Conservation (phyloP, 495 filamentous ascomycete genomes). For the Platismatia glauca region DNA sequence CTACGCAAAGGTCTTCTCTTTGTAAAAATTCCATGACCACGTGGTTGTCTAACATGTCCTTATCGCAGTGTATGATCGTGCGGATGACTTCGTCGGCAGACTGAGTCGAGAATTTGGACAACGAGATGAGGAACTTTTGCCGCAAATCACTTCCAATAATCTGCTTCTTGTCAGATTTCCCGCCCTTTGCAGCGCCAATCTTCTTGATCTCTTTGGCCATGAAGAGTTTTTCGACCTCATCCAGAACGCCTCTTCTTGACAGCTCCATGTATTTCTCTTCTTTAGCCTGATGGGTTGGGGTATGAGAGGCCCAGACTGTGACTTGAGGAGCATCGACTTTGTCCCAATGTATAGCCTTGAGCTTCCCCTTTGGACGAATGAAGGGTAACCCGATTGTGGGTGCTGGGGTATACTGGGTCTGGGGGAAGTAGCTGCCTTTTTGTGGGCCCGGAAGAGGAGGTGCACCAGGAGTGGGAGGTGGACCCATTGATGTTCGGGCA, state of each 20-base stretch:
- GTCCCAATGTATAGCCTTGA: conserved; percentile 98
- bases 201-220: conserved; percentile 95
- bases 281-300: conserved; percentile 68
- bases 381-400: conserved; percentile 54
- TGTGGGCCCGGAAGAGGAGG: conserved; percentile 51
- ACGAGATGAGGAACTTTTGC: conserved; percentile 85
- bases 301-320: conserved; percentile 88
- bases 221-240: conserved; percentile 95
- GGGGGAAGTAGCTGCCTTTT: conserved; percentile 41
- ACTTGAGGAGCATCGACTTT: conserved; percentile 91
- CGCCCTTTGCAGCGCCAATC: conserved; percentile 53
- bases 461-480: conserved; percentile 40
- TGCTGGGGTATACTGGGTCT: conserved; percentile 37
- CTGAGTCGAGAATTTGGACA: conserved; percentile 77
- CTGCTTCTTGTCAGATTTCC: conserved; percentile 93
- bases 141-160: conserved; percentile 87
- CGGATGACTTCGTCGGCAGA: conserved; percentile 76
- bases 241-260: conserved; percentile 83
- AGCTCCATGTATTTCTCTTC: conserved; percentile 94
- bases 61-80: conserved; percentile 93
- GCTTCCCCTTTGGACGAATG: conserved; percentile 93
- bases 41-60: conserved; percentile 78
- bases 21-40: conserved; percentile 98
- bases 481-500: conserved; percentile 26
- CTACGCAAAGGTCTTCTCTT: conserved; percentile 81